Percentiles rank a stretch among this genome's conserved stretches.
These are phyloP conservation scores for Aspergillus ellipticus DNA, from an alignment of 495 filamentous ascomycete genomes.

Conservation along the genomic window DNA sequence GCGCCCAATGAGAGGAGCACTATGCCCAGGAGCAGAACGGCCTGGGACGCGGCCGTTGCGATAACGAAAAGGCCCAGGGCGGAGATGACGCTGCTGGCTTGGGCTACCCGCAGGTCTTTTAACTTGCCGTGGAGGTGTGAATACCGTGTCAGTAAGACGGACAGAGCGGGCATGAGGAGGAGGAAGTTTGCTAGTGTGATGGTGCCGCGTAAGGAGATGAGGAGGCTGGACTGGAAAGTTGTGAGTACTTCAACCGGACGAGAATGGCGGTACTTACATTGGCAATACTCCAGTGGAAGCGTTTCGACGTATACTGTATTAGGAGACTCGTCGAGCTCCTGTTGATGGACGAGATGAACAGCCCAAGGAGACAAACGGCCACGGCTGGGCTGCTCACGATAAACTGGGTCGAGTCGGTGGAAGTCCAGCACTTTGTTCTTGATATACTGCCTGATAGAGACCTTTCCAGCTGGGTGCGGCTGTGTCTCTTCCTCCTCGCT, in stretches of 20 bases:
- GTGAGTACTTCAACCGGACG: constrained; percentile 6
- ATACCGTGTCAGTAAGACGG: constrained; percentile 18
- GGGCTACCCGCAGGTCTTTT: constrained; percentile 31
- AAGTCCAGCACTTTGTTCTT: constrained; percentile 21
- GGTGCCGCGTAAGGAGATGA: constrained; percentile 37
- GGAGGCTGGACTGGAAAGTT: constrained; percentile 30
- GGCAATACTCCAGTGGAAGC: constrained; percentile 38
- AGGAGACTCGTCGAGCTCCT: constrained; percentile 28
- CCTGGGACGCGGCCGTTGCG: constrained; percentile 26
- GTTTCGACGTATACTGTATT: constrained; percentile 41
- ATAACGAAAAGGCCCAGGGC: constrained; percentile 30
- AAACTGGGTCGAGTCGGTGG: constrained; percentile 23
- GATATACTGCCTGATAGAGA: constrained; percentile 12
- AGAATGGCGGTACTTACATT: constrained; percentile 22
- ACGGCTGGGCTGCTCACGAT: constrained; percentile 31
- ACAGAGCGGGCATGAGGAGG: constrained; percentile 28
- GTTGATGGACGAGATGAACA: constrained; percentile 30
- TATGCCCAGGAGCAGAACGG: constrained; percentile 31
- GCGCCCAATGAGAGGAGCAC: constrained; percentile 33
- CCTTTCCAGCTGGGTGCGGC: constrained; percentile 6
- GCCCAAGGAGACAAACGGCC: constrained; percentile 25
- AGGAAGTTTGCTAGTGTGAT: constrained; percentile 29
- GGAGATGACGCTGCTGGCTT: constrained; percentile 26
- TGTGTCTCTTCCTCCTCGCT: not conserved
- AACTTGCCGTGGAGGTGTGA: constrained; percentile 25